A percentile compares a stretch with the other conserved stretches of the same genome.
These are phyloP conservation scores for Mycena leptocephala DNA, from an alignment of 768 basidiomycete species.

Conservation along the genomic window DNA sequence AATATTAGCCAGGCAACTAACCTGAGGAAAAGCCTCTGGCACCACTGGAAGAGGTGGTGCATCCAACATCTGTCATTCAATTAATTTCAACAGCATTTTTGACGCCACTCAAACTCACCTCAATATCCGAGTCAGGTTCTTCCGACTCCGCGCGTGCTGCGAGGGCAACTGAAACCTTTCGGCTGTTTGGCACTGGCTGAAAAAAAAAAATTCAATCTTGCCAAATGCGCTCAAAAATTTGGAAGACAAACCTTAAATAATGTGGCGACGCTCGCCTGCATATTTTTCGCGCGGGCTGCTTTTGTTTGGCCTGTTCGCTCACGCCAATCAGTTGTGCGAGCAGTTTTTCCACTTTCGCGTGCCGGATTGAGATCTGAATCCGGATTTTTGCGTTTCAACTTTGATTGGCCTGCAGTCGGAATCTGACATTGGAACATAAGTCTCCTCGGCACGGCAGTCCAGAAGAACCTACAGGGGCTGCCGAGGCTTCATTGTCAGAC, in stretches of 20 bases:
- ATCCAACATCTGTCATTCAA: background rate
- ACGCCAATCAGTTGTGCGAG: background rate
- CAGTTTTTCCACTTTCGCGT: background rate
- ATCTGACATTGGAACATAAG: background rate
- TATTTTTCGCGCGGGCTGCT: background rate
- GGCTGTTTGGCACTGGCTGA: background rate
- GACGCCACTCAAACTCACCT: background rate
- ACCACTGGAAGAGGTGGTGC: background rate
- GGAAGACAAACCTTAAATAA: constrained; percentile 4
- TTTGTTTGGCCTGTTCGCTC: background rate
- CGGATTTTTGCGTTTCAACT: background rate
- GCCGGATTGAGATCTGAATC: background rate
- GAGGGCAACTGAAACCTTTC: background rate
- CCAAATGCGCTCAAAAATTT: background rate
- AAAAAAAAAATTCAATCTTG: background rate
- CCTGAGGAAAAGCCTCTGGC: no score
- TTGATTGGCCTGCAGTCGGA: no score
- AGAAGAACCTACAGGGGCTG: background rate
- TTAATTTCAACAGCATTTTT: no score
- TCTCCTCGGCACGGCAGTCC: background rate
- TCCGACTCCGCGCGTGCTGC: constrained; percentile 8
- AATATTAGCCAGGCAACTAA: no score
- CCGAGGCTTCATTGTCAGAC: background rate
- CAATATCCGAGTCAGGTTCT: constrained; percentile 9
- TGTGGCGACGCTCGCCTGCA: background rate